Conservation (phyloP, 805 yeast genomes). For the Kluyveromyces nonfermentans region DNA sequence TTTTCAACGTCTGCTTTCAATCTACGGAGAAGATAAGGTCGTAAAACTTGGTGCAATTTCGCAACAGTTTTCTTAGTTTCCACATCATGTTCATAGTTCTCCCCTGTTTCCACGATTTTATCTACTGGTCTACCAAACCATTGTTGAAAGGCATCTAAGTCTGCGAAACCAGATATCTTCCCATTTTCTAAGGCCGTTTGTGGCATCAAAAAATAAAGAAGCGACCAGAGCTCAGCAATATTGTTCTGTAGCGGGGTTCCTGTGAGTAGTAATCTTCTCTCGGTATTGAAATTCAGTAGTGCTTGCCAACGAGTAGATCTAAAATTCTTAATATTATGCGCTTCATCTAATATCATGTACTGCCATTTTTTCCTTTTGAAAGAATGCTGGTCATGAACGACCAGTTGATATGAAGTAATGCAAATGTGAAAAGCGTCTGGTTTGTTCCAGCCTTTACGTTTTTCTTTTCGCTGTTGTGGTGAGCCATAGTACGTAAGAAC, state of each 20-base stretch:
- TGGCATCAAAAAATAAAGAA: constrained; percentile 93
- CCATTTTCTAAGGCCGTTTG: constrained; percentile 59
- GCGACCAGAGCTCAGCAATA: constrained; percentile 91
- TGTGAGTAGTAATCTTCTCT: constrained; percentile 74
- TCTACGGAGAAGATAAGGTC: constrained; percentile 88
- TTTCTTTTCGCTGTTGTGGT: constrained; percentile 92
- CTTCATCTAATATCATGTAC: constrained; percentile 95
- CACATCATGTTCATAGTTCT: constrained; percentile 47
- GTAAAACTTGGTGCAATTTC: constrained; percentile 82
- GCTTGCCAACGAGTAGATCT: constrained; percentile 98
- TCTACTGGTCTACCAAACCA: constrained; percentile 99
- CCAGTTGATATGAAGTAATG: constrained; percentile 92
- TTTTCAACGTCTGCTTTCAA: constrained; percentile 94
- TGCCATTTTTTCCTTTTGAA: constrained; percentile 91
- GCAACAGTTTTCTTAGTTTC: constrained; percentile 82
- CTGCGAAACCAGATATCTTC: constrained; percentile 77
- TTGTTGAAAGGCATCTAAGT: constrained; percentile 88
- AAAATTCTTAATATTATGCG: constrained; percentile 94
- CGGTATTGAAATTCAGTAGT: constrained; percentile 83
- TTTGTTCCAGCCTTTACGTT: constrained; percentile 95
- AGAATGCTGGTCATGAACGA: constrained; percentile 94
- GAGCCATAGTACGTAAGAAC: constrained; percentile 93
- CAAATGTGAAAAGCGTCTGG: constrained; percentile 95
- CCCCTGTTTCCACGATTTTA: constrained; percentile 61
- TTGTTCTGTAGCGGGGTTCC: constrained; percentile 98